Evolutionary conservation across 805 yeast genomes (phyloP), one percentile per base, ranked within the genome.

Genomic region (Nakazawaea laoshanensis): DNA sequence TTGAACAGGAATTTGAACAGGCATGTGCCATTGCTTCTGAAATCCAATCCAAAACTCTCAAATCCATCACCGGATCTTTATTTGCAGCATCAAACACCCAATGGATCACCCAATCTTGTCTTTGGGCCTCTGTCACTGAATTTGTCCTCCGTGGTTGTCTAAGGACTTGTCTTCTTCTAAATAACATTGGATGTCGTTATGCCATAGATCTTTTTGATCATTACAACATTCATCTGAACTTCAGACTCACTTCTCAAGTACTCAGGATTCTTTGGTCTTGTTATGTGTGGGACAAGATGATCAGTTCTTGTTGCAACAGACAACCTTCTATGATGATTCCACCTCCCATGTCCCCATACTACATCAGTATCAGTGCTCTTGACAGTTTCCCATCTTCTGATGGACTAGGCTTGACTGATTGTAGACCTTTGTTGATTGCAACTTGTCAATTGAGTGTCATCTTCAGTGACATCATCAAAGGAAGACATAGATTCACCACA

Each of bases 201-300:
- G 17, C 38, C 9, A 30, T 35, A 24, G 34, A 35, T 8, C 12
- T 30, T 14, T 35, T 30, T 18, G 38, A 35, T 5, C 38, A 30
- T 26, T 35, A 26, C 27, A 35, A 16, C 12, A 14, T 12, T 7
- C 18, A 12, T n/a, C 10, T 14, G 16, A 27, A 29, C 18, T 11
- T 13, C 4, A 25, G 5, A 4, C 8, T 17, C 2, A 15, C 31
- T 4, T 7, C 25, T n/a, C 22, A 31, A 19, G 19, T 29, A 27
- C 30, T 37, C 20, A 27, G 44, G 19, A 24, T 39, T 7, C 32
- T 36, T 16, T 41, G 44, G 44, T 10, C 36, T 3, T 31, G 36
- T 24, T 41, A 31, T 26, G 10, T 30, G 10, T 41, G 44, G 44
- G 44, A 41, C 21, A 41, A 41, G 29, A 24, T 41, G 5, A 24